Percentiles rank a stretch among this genome's conserved stretches.
Conservation (phyloP, 2,329 filamentous ascomycete species). For the Penicillium aurantiogriseum region DNA sequence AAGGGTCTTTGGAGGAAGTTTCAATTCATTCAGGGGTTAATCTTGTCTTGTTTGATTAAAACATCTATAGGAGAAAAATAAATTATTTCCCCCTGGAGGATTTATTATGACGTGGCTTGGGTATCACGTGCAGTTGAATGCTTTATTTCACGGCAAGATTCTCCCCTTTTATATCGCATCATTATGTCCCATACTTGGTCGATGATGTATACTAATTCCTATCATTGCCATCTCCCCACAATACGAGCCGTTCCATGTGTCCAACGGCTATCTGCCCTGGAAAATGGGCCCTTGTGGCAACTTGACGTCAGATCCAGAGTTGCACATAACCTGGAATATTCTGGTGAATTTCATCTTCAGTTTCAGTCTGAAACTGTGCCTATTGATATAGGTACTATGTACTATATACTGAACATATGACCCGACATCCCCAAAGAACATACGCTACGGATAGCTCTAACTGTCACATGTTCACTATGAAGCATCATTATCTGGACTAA, state of each 20-base stretch:
- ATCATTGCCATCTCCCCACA: conserved; percentile 8
- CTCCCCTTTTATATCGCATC: background rate
- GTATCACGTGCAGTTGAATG: background rate
- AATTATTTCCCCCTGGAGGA: background rate
- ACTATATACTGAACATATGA: background rate
- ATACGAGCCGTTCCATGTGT: conserved; percentile 4
- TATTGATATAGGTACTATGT: background rate
- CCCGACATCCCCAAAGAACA: background rate
- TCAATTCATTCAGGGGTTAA: background rate
- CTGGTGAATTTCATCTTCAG: background rate
- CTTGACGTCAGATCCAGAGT: conserved; percentile 23
- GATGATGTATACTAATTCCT: background rate
- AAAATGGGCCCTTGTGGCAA: conserved; percentile 18
- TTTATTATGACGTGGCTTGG: conserved; percentile 4
- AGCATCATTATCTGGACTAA: background rate
- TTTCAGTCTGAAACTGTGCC: background rate
- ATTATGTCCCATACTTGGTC: background rate
- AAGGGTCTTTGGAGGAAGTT: background rate
- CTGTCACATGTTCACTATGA: background rate
- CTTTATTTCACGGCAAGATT: background rate
- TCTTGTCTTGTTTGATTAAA: background rate
- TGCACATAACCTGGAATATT: background rate
- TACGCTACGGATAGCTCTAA: background rate
- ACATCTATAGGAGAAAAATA: background rate
- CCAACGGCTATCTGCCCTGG: background rate